Conservation (phyloP, 345 rosid genomes). For the Trapa bicornis region DNA sequence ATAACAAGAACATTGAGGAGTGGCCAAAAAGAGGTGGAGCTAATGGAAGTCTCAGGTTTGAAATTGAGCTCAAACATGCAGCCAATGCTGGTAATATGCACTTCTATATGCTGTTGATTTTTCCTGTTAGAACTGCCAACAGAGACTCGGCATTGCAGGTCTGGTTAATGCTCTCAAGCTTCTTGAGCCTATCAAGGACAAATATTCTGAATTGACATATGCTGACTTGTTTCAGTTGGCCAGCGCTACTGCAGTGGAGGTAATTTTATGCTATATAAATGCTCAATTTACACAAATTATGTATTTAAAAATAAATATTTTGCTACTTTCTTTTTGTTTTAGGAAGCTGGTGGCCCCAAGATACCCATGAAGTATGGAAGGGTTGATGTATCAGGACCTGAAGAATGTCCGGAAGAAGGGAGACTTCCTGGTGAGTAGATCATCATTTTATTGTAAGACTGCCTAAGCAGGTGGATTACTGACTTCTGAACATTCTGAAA, state of each 20-base stretch:
- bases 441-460: not conserved
- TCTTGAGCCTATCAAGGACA: constrained; percentile 70
- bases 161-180: constrained; percentile 74
- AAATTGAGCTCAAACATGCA: constrained; percentile 80
- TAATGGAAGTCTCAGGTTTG: constrained; percentile 86
- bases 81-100: constrained; percentile 75
- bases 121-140: not conserved
- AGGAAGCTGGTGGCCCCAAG: constrained; percentile 95
- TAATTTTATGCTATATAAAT: constrained; percentile 14
- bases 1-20: constrained; percentile 78
- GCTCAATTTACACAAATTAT: not conserved
- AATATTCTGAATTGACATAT: constrained; percentile 59
- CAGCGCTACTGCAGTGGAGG: constrained; percentile 91
- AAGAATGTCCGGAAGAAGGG: constrained; percentile 92
- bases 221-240: constrained; percentile 97
- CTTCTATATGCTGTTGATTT: not conserved
- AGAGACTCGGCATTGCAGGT: constrained; percentile 36
- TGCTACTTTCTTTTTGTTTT: constrained; percentile 6
- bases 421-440: constrained; percentile 82
- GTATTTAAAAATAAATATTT: not conserved
- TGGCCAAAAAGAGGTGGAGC: constrained; percentile 95
- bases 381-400: constrained; percentile 63
- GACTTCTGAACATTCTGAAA: too few relatives aligned
- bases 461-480: not conserved
- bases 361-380: constrained; percentile 93